A percentile compares a stretch with the other conserved stretches of the same genome.
These are phyloP conservation scores for Aspergillus hortae DNA, from an alignment of 2,329 filamentous ascomycete genomes.

Conservation along the genomic window DNA sequence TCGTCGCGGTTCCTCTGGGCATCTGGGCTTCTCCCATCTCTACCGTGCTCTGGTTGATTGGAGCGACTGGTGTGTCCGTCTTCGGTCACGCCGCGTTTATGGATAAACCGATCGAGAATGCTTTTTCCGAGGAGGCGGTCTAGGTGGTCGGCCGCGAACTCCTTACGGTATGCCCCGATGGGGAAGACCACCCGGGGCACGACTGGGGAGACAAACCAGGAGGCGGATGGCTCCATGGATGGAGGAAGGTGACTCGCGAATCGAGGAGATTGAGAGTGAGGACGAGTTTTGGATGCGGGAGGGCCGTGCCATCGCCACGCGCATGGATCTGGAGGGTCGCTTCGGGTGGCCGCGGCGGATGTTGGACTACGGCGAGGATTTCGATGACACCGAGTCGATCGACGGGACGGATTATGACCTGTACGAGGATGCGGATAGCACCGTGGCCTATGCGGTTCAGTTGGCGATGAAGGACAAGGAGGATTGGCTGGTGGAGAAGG, in stretches of 20 bases:
- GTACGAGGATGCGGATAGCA: constrained; percentile 50
- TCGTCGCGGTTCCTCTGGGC: constrained; percentile 78
- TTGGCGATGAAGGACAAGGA: constrained; percentile 63
- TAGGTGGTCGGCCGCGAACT: constrained; percentile 99
- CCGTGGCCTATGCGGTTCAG: constrained; percentile 47
- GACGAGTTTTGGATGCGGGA: constrained; percentile 33
- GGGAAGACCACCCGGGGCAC: constrained; percentile 99
- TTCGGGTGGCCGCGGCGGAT: constrained; percentile 34
- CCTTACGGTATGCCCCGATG: constrained; percentile 84
- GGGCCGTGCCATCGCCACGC: constrained; percentile 18
- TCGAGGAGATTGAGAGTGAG: constrained; percentile 38
- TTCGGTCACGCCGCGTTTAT: constrained; percentile 91
- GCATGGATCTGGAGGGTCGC: constrained; percentile 27
- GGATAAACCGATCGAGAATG: constrained; percentile 99
- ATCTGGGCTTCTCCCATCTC: constrained; percentile 79
- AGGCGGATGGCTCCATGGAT: constrained; percentile 52
- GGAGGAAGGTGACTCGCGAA: constrained; percentile 38
- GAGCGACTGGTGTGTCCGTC: constrained; percentile 89
- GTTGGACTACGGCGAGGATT: constrained; percentile 44
- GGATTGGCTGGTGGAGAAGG: constrained; percentile 71
- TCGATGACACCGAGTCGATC: constrained; percentile 41
- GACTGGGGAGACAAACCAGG: constrained; percentile 60
- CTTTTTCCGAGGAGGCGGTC: constrained; percentile 99
- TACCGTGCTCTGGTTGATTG: constrained; percentile 91
- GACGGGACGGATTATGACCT: constrained; percentile 51